These are phyloP conservation scores for Cytospora piceicola DNA, from an alignment of 2,329 filamentous ascomycete genomes.

Conservation along the genomic window DNA sequence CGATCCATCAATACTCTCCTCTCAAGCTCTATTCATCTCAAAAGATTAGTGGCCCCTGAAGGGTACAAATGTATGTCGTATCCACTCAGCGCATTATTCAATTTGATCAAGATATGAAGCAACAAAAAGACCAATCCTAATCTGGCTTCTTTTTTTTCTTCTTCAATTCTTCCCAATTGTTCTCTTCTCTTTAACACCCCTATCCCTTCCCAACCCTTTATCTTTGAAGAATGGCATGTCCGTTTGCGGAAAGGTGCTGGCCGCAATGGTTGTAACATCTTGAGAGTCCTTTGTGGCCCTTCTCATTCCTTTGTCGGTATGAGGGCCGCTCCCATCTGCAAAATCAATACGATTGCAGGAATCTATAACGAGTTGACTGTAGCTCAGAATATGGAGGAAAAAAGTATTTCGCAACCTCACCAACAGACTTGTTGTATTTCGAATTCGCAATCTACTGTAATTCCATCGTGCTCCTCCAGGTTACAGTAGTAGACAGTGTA, in stretches of 20 bases:
- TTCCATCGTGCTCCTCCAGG: neutral
- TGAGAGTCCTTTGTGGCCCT: conserved; percentile 10
- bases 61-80: too few species aligned
- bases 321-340: neutral
- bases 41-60: too few species aligned
- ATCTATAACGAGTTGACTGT: neutral
- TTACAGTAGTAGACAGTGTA: neutral
- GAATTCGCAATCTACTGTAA: neutral
- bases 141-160: too few species aligned
- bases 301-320: conserved; percentile 8
- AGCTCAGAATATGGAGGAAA: neutral
- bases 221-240: neutral
- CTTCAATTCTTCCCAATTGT: too few species aligned
- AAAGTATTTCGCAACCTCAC: neutral
- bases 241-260: conserved; percentile 4
- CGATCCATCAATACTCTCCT: too few species aligned
- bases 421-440: neutral
- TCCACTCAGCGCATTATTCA: too few species aligned
- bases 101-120: too few species aligned
- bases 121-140: too few species aligned
- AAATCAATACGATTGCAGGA: conserved; percentile 1
- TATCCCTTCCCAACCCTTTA: neutral
- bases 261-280: neutral
- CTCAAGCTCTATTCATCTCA: too few species aligned
- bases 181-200: too few species aligned